A percentile compares a stretch with the other conserved stretches of the same genome.
Evolutionary conservation across 2,329 filamentous ascomycete genomes (phyloP).

Genomic region (Cryoendolithus antarcticus): DNA sequence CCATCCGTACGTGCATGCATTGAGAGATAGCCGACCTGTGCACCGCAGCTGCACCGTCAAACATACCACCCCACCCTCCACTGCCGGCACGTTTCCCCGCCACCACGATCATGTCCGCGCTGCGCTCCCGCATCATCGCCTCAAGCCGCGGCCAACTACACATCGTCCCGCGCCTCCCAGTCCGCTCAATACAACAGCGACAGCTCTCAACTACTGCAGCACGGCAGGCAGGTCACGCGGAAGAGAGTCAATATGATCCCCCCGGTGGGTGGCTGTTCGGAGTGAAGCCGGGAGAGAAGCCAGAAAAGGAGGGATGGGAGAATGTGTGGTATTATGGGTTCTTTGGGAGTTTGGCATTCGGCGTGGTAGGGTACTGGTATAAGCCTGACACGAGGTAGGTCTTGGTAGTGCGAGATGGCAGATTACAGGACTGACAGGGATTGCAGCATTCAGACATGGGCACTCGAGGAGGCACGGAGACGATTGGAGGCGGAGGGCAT

Average conservation of each 20-base stretch:
- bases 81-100: too few species aligned
- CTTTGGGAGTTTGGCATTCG: constrained; percentile 61
- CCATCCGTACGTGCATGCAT: too few species aligned
- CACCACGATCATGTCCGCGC: too few species aligned
- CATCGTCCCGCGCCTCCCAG: constrained; percentile 18
- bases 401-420: background rate
- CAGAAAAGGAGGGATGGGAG: constrained; percentile 95
- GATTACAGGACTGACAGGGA: background rate
- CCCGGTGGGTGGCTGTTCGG: constrained; percentile 88
- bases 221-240: constrained; percentile 43
- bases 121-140: constrained; percentile 16
- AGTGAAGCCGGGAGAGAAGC: constrained; percentile 88
- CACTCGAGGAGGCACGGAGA: constrained; percentile 88
- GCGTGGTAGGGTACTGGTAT: constrained; percentile 74
- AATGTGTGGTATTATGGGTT: constrained; percentile 73
- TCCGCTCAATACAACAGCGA: constrained; percentile 14
- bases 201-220: constrained; percentile 21
- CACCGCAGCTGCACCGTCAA: too few species aligned
- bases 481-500: constrained; percentile 94
- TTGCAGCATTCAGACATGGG: constrained; percentile 94
- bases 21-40: too few species aligned
- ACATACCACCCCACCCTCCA: too few species aligned
- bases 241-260: constrained; percentile 75
- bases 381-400: constrained; percentile 98
- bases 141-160: constrained; percentile 21